Conservation (phyloP, 1,284 basidiomycete species). For the Cutaneotrichosporon cutaneum region DNA sequence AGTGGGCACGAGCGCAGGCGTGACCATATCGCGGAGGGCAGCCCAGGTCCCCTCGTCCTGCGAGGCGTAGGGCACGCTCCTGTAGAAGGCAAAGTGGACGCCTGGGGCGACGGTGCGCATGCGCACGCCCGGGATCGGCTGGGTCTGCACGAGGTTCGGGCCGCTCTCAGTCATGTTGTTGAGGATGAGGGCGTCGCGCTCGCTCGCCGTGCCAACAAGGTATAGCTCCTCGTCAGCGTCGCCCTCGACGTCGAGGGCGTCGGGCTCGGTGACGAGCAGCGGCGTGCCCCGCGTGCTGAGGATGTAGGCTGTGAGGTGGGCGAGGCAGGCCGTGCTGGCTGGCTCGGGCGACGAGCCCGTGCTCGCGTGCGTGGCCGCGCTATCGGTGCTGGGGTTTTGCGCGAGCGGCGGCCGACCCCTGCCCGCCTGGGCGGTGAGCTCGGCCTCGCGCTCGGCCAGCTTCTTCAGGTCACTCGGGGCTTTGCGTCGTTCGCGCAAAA, state of each 20-base stretch:
- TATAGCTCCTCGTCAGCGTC: constrained; percentile 72
- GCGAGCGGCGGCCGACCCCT: neutral
- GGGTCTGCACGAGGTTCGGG: neutral
- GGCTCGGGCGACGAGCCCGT: neutral
- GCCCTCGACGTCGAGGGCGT: constrained; percentile 78
- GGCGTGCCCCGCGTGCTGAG: neutral
- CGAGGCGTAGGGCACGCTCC: neutral
- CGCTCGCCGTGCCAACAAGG: constrained; percentile 11
- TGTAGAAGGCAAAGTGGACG: constrained; percentile 9
- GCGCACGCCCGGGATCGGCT: constrained; percentile 1
- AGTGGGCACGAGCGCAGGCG: neutral
- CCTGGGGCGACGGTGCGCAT: constrained; percentile 7
- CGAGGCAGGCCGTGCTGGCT: neutral
- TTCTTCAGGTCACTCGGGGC: constrained; percentile 9
- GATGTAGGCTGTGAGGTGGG: neutral
- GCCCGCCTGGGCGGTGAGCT: neutral
- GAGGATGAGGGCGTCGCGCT: constrained; percentile 8
- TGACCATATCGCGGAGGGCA: neutral
- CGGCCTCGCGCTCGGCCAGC: constrained; percentile 4
- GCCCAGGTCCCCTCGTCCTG: constrained; percentile 4
- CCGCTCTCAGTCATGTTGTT: constrained; percentile 7
- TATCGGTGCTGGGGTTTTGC: neutral
- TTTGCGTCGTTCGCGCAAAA: constrained; percentile 7
- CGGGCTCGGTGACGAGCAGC: constrained; percentile 50
- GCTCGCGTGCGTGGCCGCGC: neutral